These are phyloP conservation scores for Auricularia sp. DNA, from an alignment of 768 basidiomycete species.

Conservation along the genomic window DNA sequence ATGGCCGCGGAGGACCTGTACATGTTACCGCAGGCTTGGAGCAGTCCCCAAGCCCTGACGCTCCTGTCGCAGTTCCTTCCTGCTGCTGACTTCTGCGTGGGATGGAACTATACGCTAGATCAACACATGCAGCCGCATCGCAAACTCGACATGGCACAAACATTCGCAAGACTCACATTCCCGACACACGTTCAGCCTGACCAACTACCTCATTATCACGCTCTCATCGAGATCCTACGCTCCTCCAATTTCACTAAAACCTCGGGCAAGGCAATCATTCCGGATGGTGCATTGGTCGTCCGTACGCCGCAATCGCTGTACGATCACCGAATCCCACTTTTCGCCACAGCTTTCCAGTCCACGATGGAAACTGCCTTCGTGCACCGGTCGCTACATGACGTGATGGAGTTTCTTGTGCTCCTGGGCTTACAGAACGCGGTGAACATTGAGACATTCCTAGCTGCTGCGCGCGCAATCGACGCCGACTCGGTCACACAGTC, in stretches of 20 bases:
- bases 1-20: not conserved
- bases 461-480: constrained; percentile 26
- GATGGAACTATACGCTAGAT: constrained; percentile 25
- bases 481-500: constrained; percentile 5
- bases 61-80: not conserved
- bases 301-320: constrained; percentile 20
- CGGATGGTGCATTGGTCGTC: constrained; percentile 29
- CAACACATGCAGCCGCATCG: too few relatives aligned
- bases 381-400: constrained; percentile 16
- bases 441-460: constrained; percentile 25
- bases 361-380: constrained; percentile 17
- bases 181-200: too few relatives aligned
- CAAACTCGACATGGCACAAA: too few relatives aligned
- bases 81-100: constrained; percentile 17
- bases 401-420: constrained; percentile 19
- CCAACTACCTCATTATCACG: not conserved
- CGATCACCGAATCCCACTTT: constrained; percentile 18
- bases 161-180: too few relatives aligned
- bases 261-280: constrained; percentile 25
- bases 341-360: constrained; percentile 24
- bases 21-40: not conserved
- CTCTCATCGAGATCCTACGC: constrained; percentile 17
- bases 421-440: constrained; percentile 25
- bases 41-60: not conserved
- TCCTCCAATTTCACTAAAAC: constrained; percentile 32